phyloP scores from a whole-genome alignment of 306 rosid genomes.

The Leucaena leucocephala region DNA sequence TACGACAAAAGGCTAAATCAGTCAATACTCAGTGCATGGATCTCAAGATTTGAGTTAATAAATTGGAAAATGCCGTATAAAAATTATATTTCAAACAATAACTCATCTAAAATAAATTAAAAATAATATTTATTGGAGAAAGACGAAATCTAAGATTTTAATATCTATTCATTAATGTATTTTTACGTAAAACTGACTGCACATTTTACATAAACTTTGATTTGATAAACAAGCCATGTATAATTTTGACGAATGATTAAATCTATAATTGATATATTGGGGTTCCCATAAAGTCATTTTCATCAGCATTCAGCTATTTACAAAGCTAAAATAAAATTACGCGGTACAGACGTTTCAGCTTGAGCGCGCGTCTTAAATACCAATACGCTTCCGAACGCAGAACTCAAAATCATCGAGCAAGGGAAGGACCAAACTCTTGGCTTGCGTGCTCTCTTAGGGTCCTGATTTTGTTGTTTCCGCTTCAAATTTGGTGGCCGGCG shows the following conservation, averaged over 20 bases:
- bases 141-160: neutral
- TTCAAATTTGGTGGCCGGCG: neutral
- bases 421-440: neutral
- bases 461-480: neutral
- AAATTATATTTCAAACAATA: neutral
- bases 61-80: neutral
- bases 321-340: neutral
- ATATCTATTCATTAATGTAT: neutral
- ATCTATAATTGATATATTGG: too few species aligned
- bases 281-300: neutral
- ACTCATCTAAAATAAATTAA: neutral
- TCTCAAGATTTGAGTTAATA: neutral
- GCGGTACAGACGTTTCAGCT: constrained; percentile 6
- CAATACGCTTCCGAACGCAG: neutral
- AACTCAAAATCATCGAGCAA: neutral
- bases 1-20: neutral
- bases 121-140: neutral
- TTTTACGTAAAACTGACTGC: neutral
- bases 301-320: neutral
- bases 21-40: neutral
- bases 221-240: neutral
- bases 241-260: neutral
- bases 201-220: neutral
- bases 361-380: neutral
- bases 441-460: neutral